A percentile compares a stretch with the other conserved stretches of the same genome.
Evolutionary conservation across 139 green algal species (phyloP).

Genomic region (Micromonas commoda): DNA sequence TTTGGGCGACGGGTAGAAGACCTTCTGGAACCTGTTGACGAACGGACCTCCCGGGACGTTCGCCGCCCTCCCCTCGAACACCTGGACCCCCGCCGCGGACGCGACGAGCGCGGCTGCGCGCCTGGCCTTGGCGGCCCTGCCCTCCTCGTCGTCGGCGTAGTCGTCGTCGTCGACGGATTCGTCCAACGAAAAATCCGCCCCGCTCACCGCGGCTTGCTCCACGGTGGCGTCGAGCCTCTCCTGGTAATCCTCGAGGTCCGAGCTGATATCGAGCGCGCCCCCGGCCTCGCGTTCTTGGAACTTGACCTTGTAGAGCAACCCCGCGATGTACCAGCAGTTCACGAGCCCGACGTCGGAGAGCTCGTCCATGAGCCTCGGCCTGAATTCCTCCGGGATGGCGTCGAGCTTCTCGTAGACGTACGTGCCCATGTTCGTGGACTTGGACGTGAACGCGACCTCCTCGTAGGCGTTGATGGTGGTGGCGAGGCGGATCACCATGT

Average conservation of each 20-base stretch:
- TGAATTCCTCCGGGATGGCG: not conserved
- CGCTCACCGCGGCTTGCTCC: not conserved
- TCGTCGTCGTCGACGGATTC: not conserved
- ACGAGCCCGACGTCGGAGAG: not conserved
- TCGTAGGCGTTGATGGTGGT: not conserved
- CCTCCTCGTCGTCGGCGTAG: not conserved
- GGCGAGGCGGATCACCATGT: not conserved
- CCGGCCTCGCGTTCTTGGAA: not conserved
- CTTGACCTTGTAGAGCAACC: constrained; percentile 7
- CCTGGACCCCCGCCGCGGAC: not conserved
- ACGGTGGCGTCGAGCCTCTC: not conserved
- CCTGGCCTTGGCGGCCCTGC: not conserved
- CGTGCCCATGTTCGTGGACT: not conserved
- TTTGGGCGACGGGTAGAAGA: not conserved
- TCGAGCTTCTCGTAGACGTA: not conserved
- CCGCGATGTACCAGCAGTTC: constrained; percentile 14
- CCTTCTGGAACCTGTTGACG: constrained; percentile 12
- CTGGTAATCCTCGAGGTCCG: not conserved
- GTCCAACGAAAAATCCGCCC: not conserved
- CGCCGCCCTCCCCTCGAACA: constrained; percentile 12
- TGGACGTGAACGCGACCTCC: not conserved
- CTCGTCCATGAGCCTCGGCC: not conserved
- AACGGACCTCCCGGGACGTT: not conserved
- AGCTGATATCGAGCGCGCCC: not conserved
- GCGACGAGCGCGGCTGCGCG: not conserved